Conservation (phyloP, 2,329 filamentous ascomycete genomes). For the Rutstroemia sp. region DNA sequence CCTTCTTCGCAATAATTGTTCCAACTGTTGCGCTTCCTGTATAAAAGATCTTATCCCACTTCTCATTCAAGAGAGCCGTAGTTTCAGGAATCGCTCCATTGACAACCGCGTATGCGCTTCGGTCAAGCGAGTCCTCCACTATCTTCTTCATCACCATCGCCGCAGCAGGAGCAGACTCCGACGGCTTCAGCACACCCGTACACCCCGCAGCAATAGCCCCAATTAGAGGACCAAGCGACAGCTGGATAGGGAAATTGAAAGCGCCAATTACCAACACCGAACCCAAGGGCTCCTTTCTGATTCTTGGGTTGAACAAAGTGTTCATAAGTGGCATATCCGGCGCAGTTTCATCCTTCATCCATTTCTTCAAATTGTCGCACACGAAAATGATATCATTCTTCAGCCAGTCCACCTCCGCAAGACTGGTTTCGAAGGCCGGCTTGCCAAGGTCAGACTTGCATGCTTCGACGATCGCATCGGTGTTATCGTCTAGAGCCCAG, state of each 20-base stretch:
- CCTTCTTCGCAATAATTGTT: slow-evolving; percentile 83
- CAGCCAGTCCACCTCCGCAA: slow-evolving; percentile 71
- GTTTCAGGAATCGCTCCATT: slow-evolving; percentile 79
- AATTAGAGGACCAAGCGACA: slow-evolving; percentile 70
- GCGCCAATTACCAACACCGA: slow-evolving; percentile 79
- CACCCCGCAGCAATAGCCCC: slow-evolving; percentile 92
- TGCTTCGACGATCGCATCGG: slow-evolving; percentile 65
- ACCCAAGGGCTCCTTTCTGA: slow-evolving; percentile 84
- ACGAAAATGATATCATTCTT: slow-evolving; percentile 76
- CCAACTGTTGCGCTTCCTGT: slow-evolving; percentile 75
- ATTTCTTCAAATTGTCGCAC: slow-evolving; percentile 70
- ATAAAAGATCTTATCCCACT: slow-evolving; percentile 98
- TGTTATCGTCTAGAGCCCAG: slow-evolving; percentile 81
- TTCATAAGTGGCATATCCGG: slow-evolving; percentile 62
- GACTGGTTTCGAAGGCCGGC: slow-evolving; percentile 62
- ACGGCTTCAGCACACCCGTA: slow-evolving; percentile 84
- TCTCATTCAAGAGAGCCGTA: slow-evolving; percentile 72
- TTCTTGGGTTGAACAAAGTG: slow-evolving; percentile 62
- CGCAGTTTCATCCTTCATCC: slow-evolving; percentile 74
- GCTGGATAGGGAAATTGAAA: slow-evolving; percentile 88
- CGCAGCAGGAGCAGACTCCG: slow-evolving; percentile 68
- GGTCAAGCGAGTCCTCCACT: slow-evolving; percentile 68
- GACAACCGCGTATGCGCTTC: slow-evolving; percentile 65
- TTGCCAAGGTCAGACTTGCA: slow-evolving; percentile 74
- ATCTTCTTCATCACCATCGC: slow-evolving; percentile 77